Conservation (phyloP, 1,139 yeast genomes). For the Candida sojae region DNA sequence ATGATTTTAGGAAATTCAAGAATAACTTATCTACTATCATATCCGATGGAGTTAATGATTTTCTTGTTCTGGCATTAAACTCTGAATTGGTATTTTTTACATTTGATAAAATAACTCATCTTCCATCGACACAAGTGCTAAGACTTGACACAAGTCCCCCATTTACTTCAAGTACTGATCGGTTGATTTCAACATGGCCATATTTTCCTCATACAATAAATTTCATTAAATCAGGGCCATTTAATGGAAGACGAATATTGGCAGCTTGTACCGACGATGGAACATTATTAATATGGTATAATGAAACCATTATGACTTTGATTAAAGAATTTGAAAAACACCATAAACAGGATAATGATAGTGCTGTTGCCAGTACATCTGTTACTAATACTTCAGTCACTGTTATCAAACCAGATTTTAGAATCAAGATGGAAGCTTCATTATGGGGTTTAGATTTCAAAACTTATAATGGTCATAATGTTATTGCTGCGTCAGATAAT, state of each 20-base stretch:
- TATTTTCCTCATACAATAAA: conserved; percentile 61
- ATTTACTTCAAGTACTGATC: conserved; percentile 37
- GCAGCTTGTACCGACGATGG: conserved; percentile 62
- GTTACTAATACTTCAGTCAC: conserved; percentile 4
- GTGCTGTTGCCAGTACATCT: conserved; percentile 11
- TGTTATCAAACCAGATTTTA: conserved; percentile 32
- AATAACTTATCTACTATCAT: conserved; percentile 32
- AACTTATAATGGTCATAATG: conserved; percentile 26
- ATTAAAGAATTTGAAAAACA: conserved; percentile 15
- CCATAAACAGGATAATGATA: conserved; percentile 4
- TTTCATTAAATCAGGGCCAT: conserved; percentile 30
- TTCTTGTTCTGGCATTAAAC: conserved; percentile 28
- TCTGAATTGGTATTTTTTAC: conserved; percentile 32
- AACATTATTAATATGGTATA: conserved; percentile 45
- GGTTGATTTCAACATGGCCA: conserved; percentile 49
- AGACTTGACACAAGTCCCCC: conserved; percentile 43
- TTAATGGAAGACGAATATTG: conserved; percentile 37
- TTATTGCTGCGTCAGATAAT: conserved; percentile 61
- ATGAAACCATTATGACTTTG: conserved; percentile 25
- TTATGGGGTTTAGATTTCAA: conserved; percentile 66
- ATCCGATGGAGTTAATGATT: conserved; percentile 17
- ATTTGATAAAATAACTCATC: conserved; percentile 24
- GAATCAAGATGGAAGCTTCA: conserved; percentile 41
- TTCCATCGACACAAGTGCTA: conserved; percentile 29
- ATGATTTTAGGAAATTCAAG: conserved; percentile 26